These are phyloP conservation scores for Piloderma croceum DNA, from an alignment of 768 basidiomycete genomes.

Conservation along the genomic window DNA sequence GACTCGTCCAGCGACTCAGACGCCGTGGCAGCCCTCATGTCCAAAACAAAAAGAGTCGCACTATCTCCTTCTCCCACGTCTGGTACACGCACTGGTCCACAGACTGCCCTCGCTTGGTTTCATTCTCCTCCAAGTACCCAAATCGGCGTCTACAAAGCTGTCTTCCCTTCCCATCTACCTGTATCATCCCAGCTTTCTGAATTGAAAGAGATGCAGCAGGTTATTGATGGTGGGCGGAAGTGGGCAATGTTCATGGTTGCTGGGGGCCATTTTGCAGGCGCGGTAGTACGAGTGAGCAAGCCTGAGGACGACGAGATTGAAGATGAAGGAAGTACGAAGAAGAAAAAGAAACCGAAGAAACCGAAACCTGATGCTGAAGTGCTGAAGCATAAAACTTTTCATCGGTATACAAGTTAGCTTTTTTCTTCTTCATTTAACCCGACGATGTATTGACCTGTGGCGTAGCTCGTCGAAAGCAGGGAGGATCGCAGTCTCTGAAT, in stretches of 20 bases:
- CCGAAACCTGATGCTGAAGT: constrained; percentile 78
- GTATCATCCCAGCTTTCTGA: constrained; percentile 49
- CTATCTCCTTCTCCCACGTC: constrained; percentile 41
- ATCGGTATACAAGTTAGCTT: constrained; percentile 91
- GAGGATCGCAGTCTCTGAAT: constrained; percentile 87
- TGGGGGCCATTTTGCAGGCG: constrained; percentile 96
- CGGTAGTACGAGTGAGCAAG: constrained; percentile 68
- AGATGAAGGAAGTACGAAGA: constrained; percentile 33
- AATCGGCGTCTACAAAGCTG: constrained; percentile 76
- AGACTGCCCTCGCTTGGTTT: constrained; percentile 84
- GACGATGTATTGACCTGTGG: background rate
- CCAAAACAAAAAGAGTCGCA: constrained; percentile 46
- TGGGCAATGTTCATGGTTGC: constrained; percentile 98
- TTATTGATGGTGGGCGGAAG: constrained; percentile 51
- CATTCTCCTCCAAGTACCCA: constrained; percentile 84
- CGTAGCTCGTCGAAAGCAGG: constrained; percentile 92
- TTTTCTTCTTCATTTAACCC: background rate
- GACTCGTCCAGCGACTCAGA: constrained; percentile 56
- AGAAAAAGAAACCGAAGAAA: constrained; percentile 54
- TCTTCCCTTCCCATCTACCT: constrained; percentile 52
- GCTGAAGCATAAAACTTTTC: constrained; percentile 90
- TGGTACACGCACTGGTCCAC: constrained; percentile 23
- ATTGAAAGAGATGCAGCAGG: constrained; percentile 60
- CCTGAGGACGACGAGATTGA: constrained; percentile 39
- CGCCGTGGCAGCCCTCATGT: constrained; percentile 61